phyloP scores from a whole-genome alignment of 1,284 basidiomycete species.

The Apiotrichum porosum region DNA sequence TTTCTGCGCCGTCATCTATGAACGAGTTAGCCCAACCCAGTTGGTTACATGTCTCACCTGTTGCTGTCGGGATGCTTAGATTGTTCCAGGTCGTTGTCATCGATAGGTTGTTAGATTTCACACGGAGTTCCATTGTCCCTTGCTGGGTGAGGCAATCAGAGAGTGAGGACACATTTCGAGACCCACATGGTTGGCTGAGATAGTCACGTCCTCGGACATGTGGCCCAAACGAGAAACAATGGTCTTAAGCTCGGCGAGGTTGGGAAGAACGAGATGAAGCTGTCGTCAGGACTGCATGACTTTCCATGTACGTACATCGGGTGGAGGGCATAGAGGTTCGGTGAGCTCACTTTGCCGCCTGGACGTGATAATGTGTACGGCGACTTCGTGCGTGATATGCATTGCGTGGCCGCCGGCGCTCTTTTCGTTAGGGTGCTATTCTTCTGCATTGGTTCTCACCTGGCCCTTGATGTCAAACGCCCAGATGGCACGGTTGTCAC shows the following conservation, averaged over 20 bases:
- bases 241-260: conserved; percentile 68
- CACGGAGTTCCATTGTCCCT: conserved; percentile 55
- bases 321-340: conserved; percentile 81
- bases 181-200: conserved; percentile 49
- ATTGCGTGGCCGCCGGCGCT: conserved; percentile 26
- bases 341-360: conserved; percentile 64
- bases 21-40: not conserved
- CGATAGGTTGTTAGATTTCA: conserved; percentile 63
- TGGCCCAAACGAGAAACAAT: conserved; percentile 69
- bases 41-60: conserved; percentile 57
- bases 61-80: conserved; percentile 60
- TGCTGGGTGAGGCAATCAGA: too few species aligned
- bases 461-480: conserved; percentile 39
- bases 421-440: conserved; percentile 5
- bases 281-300: conserved; percentile 34
- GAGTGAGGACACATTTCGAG: too few species aligned
- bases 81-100: conserved; percentile 78
- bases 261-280: conserved; percentile 77
- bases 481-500: conserved; percentile 37
- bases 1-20: conserved; percentile 31
- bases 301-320: conserved; percentile 59
- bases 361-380: conserved; percentile 62
- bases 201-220: conserved; percentile 68
- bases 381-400: conserved; percentile 47
- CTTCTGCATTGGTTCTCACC: conserved; percentile 16